These are phyloP conservation scores for Amniculicola lignicola DNA, from an alignment of 495 filamentous ascomycete genomes.

Conservation along the genomic window DNA sequence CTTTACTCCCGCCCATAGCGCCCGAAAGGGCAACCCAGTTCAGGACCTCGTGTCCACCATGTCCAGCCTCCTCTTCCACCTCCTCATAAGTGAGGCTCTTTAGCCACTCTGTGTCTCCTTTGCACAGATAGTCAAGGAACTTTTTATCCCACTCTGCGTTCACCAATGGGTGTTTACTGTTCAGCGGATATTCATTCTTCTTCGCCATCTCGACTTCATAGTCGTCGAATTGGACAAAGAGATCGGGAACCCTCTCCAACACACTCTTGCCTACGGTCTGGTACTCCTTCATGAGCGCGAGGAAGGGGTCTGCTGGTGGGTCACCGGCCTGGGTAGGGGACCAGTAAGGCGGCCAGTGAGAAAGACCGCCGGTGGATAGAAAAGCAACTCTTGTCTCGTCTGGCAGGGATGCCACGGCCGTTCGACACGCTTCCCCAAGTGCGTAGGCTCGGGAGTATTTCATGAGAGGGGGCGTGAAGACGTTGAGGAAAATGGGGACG, in stretches of 20 bases:
- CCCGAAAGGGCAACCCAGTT: slow-evolving; percentile 15
- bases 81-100: slow-evolving; percentile 15
- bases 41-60: slow-evolving; percentile 18
- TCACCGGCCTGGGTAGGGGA: slow-evolving; percentile 10
- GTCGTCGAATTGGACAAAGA: slow-evolving; percentile 10
- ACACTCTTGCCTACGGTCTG: slow-evolving; percentile 9
- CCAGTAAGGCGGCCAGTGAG: slow-evolving; percentile 20
- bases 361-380: slow-evolving; percentile 8
- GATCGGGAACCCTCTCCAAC: slow-evolving; percentile 5
- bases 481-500: slow-evolving; percentile 18
- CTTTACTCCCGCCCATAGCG: slow-evolving; percentile 13
- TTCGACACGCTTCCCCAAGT: slow-evolving; percentile 12
- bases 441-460: slow-evolving; percentile 12
- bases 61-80: slow-evolving; percentile 15
- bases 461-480: slow-evolving; percentile 22
- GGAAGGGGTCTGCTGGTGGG: slow-evolving; percentile 16
- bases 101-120: slow-evolving; percentile 11
- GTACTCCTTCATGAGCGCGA: slow-evolving; percentile 16
- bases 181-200: slow-evolving; percentile 21
- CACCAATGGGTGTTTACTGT: slow-evolving; percentile 5
- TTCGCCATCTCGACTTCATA: slow-evolving; percentile 20
- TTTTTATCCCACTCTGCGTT: slow-evolving; percentile 10
- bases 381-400: slow-evolving; percentile 6
- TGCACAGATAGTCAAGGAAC: slow-evolving; percentile 12
- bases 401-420: slow-evolving; percentile 6